Evolutionary conservation across 108 stramenopile genomes (phyloP), one percentile per base, ranked within the genome.

Genomic region (Parietichytrium sp.): DNA sequence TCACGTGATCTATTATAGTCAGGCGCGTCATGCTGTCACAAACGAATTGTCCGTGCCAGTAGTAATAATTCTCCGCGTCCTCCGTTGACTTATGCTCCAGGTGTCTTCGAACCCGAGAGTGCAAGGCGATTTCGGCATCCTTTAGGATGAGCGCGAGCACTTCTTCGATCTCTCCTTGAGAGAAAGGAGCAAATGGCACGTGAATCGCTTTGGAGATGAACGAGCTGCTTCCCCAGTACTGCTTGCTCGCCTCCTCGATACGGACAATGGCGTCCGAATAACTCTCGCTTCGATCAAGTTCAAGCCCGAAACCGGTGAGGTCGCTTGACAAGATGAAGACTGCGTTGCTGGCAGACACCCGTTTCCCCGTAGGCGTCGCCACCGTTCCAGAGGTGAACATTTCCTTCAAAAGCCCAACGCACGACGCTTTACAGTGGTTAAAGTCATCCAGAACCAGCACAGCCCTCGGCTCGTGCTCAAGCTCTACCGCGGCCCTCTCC

Each of bases 381-480:
- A 72, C 36, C 3, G 42, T n/a, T n/a, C 61, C 61, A 33, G 36
- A n/a, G 16, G 61, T 72, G 29, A 72, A 20, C 3, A 72, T 1
- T 33, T 16, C 25, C 20, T 72, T 72, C 23, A 72, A 42, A 33
- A 23, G 23, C 6, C 38, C 2, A 13, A 72, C 61, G 61, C 61
- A 72, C 2, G 20, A 7, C 15, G 38, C 20, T 25, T 72, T 72
- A 42, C 61, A 72, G 42, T 72, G 45, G 10, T 45, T 42, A 72
- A 72, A 72, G 42, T 72, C 61, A 20, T 72, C 61, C 23, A 72
- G 33, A 6, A 72, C 61, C 0, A 72, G 61, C 15, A 72, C 61
- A 1, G 42, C 61, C 20, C 61, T 16, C 10, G 61, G 61, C 6
- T 72, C 61, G 1, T 27, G 10, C 33, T 6, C 29, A 7, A 72